These are phyloP conservation scores for Penicillium sp. DNA, from an alignment of 2,329 filamentous ascomycete species.

Conservation along the genomic window DNA sequence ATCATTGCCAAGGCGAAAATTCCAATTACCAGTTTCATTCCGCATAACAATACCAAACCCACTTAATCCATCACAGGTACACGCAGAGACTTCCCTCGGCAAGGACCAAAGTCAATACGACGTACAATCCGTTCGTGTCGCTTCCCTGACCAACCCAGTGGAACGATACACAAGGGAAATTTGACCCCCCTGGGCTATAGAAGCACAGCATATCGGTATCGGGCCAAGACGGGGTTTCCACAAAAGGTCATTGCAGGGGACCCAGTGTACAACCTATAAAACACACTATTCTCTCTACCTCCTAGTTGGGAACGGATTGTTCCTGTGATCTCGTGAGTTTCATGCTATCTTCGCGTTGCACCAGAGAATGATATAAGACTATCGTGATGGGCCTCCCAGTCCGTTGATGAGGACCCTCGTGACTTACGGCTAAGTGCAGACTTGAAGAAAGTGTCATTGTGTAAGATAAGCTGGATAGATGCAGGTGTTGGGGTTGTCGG, in stretches of 20 bases:
- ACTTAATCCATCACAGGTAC: neutral
- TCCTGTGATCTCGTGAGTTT: neutral
- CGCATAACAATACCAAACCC: neutral
- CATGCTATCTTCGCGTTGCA: neutral
- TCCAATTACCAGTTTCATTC: neutral
- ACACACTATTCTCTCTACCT: neutral
- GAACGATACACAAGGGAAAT: neutral
- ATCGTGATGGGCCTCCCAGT: neutral
- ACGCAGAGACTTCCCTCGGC: neutral
- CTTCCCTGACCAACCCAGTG: neutral
- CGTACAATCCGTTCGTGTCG: neutral
- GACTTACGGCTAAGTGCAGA: neutral
- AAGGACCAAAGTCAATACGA: neutral
- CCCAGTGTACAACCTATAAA: neutral
- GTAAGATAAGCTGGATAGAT: neutral
- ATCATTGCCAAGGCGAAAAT: neutral
- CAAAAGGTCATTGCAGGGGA: conserved; percentile 1
- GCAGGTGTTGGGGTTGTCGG: neutral
- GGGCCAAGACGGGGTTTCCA: neutral
- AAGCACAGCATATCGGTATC: neutral
- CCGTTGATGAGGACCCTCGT: neutral
- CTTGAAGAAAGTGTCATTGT: neutral
- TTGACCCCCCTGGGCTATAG: neutral
- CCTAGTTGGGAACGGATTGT: neutral
- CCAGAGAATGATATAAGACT: neutral